Evolutionary conservation across 2,329 filamentous ascomycete genomes (phyloP).

Genomic region (Colletotrichum tofieldiae): DNA sequence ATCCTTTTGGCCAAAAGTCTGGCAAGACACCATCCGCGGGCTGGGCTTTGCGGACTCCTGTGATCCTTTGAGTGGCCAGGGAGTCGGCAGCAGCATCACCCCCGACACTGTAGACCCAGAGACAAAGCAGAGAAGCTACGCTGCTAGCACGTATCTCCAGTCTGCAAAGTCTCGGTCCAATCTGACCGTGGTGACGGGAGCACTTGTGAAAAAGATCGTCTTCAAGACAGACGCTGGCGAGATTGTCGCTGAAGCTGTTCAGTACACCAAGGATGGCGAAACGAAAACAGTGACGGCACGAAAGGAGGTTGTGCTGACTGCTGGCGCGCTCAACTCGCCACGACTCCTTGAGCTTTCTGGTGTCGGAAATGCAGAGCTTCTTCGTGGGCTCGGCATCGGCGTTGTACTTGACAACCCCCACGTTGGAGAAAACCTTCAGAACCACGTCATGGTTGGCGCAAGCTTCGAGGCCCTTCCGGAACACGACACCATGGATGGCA

Average conservation of each 20-base stretch:
- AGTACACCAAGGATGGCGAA: constrained; percentile 39
- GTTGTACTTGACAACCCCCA: constrained; percentile 53
- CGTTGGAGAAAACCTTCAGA: constrained; percentile 59
- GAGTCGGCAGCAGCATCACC: constrained; percentile 40
- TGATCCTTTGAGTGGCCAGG: constrained; percentile 46
- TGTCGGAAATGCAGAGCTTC: constrained; percentile 53
- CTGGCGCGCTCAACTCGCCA: constrained; percentile 60
- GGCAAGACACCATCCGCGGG: constrained; percentile 44
- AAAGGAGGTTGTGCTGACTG: constrained; percentile 60
- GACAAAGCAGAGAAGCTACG: constrained; percentile 48
- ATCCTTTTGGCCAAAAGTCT: constrained; percentile 41
- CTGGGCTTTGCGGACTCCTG: constrained; percentile 43
- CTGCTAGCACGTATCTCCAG: constrained; percentile 46
- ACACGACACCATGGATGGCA: constrained; percentile 45
- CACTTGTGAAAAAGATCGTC: constrained; percentile 46
- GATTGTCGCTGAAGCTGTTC: constrained; percentile 45
- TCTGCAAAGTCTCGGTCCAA: constrained; percentile 45
- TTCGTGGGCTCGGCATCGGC: constrained; percentile 51
- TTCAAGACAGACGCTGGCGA: constrained; percentile 42
- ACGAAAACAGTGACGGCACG: constrained; percentile 46
- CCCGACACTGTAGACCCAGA: constrained; percentile 47
- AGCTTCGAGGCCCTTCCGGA: constrained; percentile 47
- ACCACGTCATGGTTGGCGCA: constrained; percentile 49
- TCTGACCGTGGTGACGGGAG: constrained; percentile 47
- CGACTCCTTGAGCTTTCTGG: constrained; percentile 61